A percentile compares a stretch with the other conserved stretches of the same genome.
These are phyloP conservation scores for Artomyces pyxidatus DNA, from an alignment of 768 basidiomycete species.

Conservation along the genomic window DNA sequence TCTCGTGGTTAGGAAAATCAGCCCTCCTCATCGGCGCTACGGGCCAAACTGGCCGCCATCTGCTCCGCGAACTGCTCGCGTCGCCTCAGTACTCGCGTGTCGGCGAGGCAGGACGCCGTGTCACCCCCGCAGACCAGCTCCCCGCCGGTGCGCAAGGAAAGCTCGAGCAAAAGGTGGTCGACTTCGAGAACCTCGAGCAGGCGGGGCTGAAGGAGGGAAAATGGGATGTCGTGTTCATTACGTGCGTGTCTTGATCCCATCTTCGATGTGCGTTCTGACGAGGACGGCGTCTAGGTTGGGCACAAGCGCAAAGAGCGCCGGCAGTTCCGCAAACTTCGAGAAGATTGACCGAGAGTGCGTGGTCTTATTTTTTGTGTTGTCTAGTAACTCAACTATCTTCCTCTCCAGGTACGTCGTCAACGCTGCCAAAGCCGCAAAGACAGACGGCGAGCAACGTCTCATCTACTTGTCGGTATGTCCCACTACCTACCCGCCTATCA, in stretches of 20 bases:
- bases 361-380: not conserved
- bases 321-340: slow-evolving; percentile 57
- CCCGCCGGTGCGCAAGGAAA: slow-evolving; percentile 40
- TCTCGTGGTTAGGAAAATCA: slow-evolving; percentile 26
- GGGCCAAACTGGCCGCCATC: slow-evolving; percentile 53
- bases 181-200: slow-evolving; percentile 56
- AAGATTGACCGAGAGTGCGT: slow-evolving; percentile 68
- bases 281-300: slow-evolving; percentile 38
- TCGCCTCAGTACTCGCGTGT: slow-evolving; percentile 48
- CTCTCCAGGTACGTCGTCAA: slow-evolving; percentile 54
- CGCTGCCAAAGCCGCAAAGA: slow-evolving; percentile 54
- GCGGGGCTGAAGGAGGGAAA: slow-evolving; percentile 42
- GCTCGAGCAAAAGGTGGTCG: slow-evolving; percentile 56
- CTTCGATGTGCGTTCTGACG: not conserved
- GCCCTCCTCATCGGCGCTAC: slow-evolving; percentile 71
- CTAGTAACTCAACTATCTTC: not conserved
- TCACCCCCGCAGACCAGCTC: slow-evolving; percentile 38
- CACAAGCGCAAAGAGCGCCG: slow-evolving; percentile 52
- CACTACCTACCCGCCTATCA: not conserved
- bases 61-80: slow-evolving; percentile 54
- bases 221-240: slow-evolving; percentile 72
- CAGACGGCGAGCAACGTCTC: slow-evolving; percentile 42
- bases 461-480: slow-evolving; percentile 59
- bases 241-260: slow-evolving; percentile 33
- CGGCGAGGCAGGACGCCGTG: slow-evolving; percentile 62